phyloP scores from a whole-genome alignment of 2,329 filamentous ascomycete genomes.

The Cephalotrichum gorgonifer region DNA sequence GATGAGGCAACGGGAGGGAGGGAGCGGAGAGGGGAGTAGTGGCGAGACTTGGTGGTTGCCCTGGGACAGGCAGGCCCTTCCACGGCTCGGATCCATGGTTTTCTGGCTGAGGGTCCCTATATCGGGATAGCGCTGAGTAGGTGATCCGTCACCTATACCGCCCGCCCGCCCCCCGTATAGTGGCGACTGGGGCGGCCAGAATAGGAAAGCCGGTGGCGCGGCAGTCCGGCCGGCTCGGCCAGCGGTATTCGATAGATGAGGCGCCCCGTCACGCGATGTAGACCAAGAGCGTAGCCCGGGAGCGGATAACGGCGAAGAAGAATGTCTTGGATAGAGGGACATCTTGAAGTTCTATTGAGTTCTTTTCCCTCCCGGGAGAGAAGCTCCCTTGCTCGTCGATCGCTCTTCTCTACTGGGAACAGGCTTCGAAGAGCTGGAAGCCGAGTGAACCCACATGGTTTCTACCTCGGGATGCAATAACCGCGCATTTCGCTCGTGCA shows the following conservation, averaged over 20 bases:
- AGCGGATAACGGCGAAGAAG: not conserved
- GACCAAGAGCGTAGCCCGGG: not conserved
- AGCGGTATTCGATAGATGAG: not conserved
- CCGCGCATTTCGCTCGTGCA: not conserved
- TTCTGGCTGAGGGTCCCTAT: not conserved
- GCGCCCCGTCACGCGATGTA: not conserved
- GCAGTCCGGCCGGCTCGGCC: not conserved
- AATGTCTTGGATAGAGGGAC: not conserved
- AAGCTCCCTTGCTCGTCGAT: not conserved
- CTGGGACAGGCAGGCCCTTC: not conserved
- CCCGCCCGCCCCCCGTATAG: not conserved
- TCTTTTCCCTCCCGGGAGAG: not conserved
- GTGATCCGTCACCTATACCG: not conserved
- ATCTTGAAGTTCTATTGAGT: not conserved
- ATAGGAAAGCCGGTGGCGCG: not conserved
- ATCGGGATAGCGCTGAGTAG: not conserved
- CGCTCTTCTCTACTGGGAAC: not conserved
- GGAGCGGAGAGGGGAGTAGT: not conserved
- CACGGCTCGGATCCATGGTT: not conserved
- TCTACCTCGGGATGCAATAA: not conserved
- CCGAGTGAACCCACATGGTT: not conserved
- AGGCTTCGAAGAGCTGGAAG: not conserved
- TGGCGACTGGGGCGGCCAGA: not conserved
- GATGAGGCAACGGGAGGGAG: too few relatives aligned
- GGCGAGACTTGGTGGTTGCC: not conserved